These are phyloP conservation scores for Pterocarpus santalinus DNA, from an alignment of 306 rosid species.

Conservation along the genomic window DNA sequence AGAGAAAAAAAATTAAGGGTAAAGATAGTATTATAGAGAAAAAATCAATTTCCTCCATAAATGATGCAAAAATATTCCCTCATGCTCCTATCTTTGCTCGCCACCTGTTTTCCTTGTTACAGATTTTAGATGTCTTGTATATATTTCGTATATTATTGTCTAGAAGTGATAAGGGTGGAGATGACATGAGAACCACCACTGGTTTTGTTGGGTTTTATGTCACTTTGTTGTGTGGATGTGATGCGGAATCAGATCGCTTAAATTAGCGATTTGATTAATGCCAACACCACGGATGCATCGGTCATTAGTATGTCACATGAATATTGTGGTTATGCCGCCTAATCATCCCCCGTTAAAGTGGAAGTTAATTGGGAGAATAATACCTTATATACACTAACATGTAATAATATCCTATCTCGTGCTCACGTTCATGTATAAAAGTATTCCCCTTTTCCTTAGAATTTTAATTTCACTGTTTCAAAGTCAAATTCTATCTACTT, in stretches of 20 bases:
- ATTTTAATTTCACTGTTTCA: slow-evolving; percentile 47
- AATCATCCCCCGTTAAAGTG: slow-evolving; percentile 43
- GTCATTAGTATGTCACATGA: slow-evolving; percentile 37
- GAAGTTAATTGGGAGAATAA: slow-evolving; percentile 34
- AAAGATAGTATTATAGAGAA: too few relatives aligned
- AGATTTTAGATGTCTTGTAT: background rate
- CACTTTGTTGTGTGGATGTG: slow-evolving; percentile 47
- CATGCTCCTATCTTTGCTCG: background rate
- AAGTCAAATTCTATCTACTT: slow-evolving; percentile 67
- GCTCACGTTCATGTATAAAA: slow-evolving; percentile 17
- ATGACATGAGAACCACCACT: slow-evolving; percentile 66
- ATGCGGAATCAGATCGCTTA: slow-evolving; percentile 48
- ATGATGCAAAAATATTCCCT: too few relatives aligned
- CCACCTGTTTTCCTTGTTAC: slow-evolving; percentile 34
- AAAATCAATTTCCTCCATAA: too few relatives aligned
- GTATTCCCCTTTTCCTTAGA: slow-evolving; percentile 3
- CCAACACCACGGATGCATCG: slow-evolving; percentile 21
- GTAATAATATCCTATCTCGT: background rate
- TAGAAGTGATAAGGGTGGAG: slow-evolving; percentile 36
- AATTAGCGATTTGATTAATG: slow-evolving; percentile 33
- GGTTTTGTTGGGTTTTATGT: slow-evolving; percentile 50
- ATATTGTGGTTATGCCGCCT: slow-evolving; percentile 44
- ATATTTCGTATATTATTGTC: too few relatives aligned
- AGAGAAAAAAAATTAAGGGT: too few relatives aligned
- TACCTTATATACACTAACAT: background rate